phyloP scores from a whole-genome alignment of 148 eudicot genomes.

The Rhododendron henanense region DNA sequence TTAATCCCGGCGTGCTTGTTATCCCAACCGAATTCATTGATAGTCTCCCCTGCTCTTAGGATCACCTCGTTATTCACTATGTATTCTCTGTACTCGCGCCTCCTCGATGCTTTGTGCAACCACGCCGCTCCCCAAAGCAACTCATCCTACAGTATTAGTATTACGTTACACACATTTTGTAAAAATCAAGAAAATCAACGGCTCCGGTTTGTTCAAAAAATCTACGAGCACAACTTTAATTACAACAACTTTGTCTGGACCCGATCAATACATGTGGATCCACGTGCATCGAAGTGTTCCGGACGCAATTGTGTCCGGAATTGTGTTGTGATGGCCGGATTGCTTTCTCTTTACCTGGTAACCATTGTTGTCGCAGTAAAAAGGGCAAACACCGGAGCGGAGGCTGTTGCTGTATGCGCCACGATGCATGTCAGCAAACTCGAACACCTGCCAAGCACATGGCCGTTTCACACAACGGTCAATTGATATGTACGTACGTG shows the following conservation, averaged over 20 bases:
- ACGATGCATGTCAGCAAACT: conserved; percentile 80
- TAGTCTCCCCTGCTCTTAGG: conserved; percentile 74
- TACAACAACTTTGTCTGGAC: too few relatives aligned
- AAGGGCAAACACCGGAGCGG: conserved; percentile 66
- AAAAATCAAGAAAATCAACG: background rate
- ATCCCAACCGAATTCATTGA: conserved; percentile 98
- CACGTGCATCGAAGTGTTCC: too few relatives aligned
- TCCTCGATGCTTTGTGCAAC: conserved; percentile 90
- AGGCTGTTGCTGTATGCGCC: conserved; percentile 87
- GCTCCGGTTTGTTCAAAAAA: background rate
- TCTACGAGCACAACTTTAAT: too few relatives aligned
- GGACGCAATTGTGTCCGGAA: accelerated
- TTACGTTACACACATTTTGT: background rate
- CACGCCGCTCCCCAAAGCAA: conserved; percentile 98
- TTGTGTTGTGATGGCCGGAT: background rate
- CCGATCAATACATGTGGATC: too few relatives aligned
- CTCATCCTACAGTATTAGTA: conserved; percentile 46
- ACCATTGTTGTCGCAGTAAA: conserved; percentile 83
- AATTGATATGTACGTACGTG: background rate
- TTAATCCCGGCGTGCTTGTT: conserved; percentile 97
- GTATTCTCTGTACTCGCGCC: conserved; percentile 74
- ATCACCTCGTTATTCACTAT: conserved; percentile 77
- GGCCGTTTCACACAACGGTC: conserved; percentile 12
- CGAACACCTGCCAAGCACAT: conserved; percentile 57
- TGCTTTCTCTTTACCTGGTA: conserved; percentile 47